A percentile compares a stretch with the other conserved stretches of the same genome.
These are phyloP conservation scores for Haberlea rhodopensis DNA, from an alignment of 257 asterid genomes.

Conservation along the genomic window DNA sequence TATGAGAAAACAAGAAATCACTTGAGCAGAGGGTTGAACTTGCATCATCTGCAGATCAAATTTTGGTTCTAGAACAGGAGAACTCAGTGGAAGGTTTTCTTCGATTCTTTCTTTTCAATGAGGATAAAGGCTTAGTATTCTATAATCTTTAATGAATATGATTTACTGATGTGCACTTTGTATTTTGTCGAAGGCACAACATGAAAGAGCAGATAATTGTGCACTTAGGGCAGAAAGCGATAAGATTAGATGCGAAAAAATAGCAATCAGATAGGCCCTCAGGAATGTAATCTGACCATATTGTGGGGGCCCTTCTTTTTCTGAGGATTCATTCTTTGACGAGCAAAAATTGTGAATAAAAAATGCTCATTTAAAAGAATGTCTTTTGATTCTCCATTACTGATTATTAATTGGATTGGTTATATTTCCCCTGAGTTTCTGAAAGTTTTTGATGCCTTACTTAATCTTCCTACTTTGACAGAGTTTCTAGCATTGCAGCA, in stretches of 20 bases:
- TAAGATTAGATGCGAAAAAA: conserved; percentile 75
- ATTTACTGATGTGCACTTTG: not conserved
- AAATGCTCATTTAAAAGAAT: conserved; percentile 68
- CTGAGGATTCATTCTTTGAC: conserved; percentile 72
- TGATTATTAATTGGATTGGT: not conserved
- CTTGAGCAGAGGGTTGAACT: conserved; percentile 77
- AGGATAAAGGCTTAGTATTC: not conserved
- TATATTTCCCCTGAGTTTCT: not conserved
- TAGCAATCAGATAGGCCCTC: conserved; percentile 81
- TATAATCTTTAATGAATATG: not conserved
- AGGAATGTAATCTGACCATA: conserved; percentile 80
- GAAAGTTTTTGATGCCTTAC: not conserved
- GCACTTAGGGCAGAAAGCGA: conserved; percentile 77
- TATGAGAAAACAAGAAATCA: conserved; percentile 85
- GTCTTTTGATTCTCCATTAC: not conserved
- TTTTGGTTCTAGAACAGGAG: conserved; percentile 97
- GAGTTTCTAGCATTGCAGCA: conserved; percentile 88
- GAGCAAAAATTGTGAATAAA: conserved; percentile 75
- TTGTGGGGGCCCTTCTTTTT: conserved; percentile 84
- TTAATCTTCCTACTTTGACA: conserved; percentile 56
- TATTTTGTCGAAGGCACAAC: conserved; percentile 61
- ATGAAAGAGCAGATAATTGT: conserved; percentile 76
- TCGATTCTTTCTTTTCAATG: not conserved
- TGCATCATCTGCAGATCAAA: conserved; percentile 91
- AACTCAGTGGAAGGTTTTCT: conserved; percentile 87